phyloP scores from a whole-genome alignment of 352 stramenopile species.

The Blastocystis sp. region DNA sequence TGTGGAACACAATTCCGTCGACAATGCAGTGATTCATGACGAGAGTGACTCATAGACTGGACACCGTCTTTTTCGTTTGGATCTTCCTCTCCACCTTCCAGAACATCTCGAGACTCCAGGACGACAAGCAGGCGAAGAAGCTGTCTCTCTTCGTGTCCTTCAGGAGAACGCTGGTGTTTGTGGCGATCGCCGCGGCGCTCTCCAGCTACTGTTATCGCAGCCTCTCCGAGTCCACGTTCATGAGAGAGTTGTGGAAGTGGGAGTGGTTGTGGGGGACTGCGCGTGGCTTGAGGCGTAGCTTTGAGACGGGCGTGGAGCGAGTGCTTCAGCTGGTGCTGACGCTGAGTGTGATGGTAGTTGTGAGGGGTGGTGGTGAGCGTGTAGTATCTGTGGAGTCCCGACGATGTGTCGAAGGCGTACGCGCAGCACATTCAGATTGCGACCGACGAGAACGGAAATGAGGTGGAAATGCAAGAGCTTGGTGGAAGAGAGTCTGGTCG shows the following conservation, averaged over 20 bases:
- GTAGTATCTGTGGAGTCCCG: constrained; percentile 25
- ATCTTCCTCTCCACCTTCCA: background rate
- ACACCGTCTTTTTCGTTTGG: background rate
- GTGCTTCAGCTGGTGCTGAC: background rate
- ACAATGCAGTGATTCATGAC: background rate
- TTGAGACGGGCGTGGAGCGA: background rate
- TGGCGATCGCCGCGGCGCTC: background rate
- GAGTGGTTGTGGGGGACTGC: background rate
- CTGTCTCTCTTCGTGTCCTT: background rate
- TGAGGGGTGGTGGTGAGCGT: too few species aligned
- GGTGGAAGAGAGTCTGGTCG: too few species aligned
- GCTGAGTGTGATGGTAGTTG: background rate
- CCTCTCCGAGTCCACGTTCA: background rate
- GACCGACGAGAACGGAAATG: background rate
- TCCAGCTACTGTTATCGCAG: background rate
- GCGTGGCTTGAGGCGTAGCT: background rate
- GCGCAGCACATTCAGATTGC: background rate
- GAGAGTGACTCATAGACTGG: background rate
- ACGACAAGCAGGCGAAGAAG: background rate
- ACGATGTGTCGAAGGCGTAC: background rate
- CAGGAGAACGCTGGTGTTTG: background rate
- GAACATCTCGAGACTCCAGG: background rate
- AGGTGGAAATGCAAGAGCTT: background rate
- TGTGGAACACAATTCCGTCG: constrained; percentile 5
- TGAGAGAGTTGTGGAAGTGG: background rate